Evolutionary conservation across 768 basidiomycete species (phyloP).

Genomic region (Suillus decipiens): DNA sequence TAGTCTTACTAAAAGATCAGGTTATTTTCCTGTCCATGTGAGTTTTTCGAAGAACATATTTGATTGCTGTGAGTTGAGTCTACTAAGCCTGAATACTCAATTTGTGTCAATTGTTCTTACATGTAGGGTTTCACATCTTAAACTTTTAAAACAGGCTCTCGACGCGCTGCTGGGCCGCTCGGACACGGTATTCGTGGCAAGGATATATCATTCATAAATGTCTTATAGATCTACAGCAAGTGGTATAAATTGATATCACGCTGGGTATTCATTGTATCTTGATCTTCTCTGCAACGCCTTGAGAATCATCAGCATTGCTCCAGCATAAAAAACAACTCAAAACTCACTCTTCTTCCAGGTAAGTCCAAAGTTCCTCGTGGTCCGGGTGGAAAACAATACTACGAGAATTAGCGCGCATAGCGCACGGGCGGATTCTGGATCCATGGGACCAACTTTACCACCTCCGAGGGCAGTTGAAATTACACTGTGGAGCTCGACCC

Average conservation of each 20-base stretch:
- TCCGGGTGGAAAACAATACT: constrained; percentile 60
- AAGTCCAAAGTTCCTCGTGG: constrained; percentile 61
- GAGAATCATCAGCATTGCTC: background rate
- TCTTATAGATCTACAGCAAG: background rate
- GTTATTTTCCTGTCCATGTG: background rate
- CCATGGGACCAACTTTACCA: constrained; percentile 46
- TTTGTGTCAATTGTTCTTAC: too few relatives aligned
- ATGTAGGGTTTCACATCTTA: too few relatives aligned
- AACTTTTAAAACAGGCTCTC: background rate
- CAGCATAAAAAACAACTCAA: background rate
- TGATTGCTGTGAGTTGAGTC: background rate
- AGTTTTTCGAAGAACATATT: background rate
- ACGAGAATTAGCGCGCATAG: constrained; percentile 71
- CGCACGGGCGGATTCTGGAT: constrained; percentile 67
- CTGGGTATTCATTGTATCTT: constrained; percentile 23
- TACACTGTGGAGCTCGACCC: constrained; percentile 58
- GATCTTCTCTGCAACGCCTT: constrained; percentile 26
- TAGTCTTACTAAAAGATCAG: background rate
- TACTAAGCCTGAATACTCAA: too few relatives aligned
- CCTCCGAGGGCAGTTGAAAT: constrained; percentile 49
- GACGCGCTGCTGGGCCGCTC: background rate
- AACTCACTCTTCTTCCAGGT: constrained; percentile 21
- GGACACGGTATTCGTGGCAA: background rate
- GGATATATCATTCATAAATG: background rate
- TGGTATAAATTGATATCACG: background rate